A percentile compares a stretch with the other conserved stretches of the same genome.
These are phyloP conservation scores for Haplosporangium sp. DNA, from an alignment of 371 early-diverging fungal species.

Conservation along the genomic window DNA sequence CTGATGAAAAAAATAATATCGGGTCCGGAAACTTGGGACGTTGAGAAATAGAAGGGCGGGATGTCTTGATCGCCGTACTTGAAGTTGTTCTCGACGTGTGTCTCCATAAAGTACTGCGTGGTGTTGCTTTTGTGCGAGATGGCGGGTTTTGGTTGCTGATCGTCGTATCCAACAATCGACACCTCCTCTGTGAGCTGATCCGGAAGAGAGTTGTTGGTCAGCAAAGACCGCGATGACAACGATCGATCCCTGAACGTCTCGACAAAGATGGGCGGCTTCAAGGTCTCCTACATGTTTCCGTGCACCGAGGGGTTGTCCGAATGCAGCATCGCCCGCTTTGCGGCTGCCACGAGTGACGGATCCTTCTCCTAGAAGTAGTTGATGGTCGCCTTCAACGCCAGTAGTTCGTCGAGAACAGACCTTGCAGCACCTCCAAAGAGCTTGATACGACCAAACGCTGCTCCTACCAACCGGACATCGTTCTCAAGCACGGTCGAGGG, in stretches of 20 bases:
- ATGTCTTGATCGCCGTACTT: neutral
- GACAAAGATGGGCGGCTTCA: slow-evolving; percentile 17
- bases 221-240: slow-evolving; percentile 11
- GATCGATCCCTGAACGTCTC: slow-evolving; percentile 12
- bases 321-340: slow-evolving; percentile 28
- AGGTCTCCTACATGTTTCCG: slow-evolving; percentile 18
- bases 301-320: slow-evolving; percentile 20
- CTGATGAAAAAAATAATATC: slow-evolving; percentile 12
- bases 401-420: slow-evolving; percentile 29
- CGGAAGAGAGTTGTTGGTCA: slow-evolving; percentile 5
- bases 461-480: slow-evolving; percentile 20
- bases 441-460: slow-evolving; percentile 36
- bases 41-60: slow-evolving; percentile 17
- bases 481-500: slow-evolving; percentile 10
- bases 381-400: slow-evolving; percentile 9
- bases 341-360: slow-evolving; percentile 11
- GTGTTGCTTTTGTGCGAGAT: slow-evolving; percentile 16
- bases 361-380: slow-evolving; percentile 22
- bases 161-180: slow-evolving; percentile 15
- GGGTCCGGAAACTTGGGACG: slow-evolving; percentile 17
- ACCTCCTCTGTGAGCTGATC: slow-evolving; percentile 7
- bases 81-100: slow-evolving; percentile 8
- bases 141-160: slow-evolving; percentile 19
- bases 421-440: slow-evolving; percentile 23
- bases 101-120: slow-evolving; percentile 11